Conservation (phyloP, 148 eudicot species). For the Rheum nobile region DNA sequence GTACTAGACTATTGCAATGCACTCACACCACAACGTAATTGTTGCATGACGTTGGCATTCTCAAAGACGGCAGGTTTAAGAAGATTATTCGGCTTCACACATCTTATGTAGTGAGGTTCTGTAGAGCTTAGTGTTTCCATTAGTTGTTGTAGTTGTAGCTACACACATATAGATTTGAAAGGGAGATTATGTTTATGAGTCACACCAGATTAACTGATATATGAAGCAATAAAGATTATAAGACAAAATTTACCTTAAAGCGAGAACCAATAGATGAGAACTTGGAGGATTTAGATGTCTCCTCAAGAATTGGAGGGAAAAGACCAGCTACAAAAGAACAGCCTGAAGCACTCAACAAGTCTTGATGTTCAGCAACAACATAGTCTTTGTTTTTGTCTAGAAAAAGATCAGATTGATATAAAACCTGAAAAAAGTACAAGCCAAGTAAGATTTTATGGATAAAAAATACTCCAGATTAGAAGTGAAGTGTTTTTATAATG, state of each 20-base stretch:
- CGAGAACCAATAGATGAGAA: slow-evolving; percentile 95
- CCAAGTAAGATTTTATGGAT: slow-evolving; percentile 7
- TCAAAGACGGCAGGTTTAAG: slow-evolving; percentile 92
- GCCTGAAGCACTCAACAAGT: slow-evolving; percentile 76
- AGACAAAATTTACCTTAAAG: slow-evolving; percentile 47
- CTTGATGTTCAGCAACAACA: slow-evolving; percentile 97
- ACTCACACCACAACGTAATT: slow-evolving; percentile 99
- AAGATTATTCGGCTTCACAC: slow-evolving; percentile 93
- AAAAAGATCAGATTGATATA: slow-evolving; percentile 80
- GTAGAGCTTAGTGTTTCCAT: slow-evolving; percentile 95
- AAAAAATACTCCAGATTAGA: not conserved
- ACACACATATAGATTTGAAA: slow-evolving; percentile 18
- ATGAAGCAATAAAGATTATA: not conserved
- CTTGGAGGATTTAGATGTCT: slow-evolving; percentile 75
- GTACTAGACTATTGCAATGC: slow-evolving; percentile 9
- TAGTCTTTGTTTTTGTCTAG: slow-evolving; percentile 97
- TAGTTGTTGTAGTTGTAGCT: slow-evolving; percentile 86
- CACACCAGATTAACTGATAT: not conserved
- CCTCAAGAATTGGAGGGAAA: slow-evolving; percentile 72
- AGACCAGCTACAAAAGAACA: slow-evolving; percentile 79
- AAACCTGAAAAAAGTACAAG: slow-evolving; percentile 42
- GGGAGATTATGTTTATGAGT: not conserved
- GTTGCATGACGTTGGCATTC: slow-evolving; percentile 89
- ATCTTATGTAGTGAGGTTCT: slow-evolving; percentile 97
- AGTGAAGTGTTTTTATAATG: not conserved